Evolutionary conservation across 2,329 filamentous ascomycete species (phyloP), one percentile per base, ranked within the genome.

Genomic region (Calonectria fujianensis): DNA sequence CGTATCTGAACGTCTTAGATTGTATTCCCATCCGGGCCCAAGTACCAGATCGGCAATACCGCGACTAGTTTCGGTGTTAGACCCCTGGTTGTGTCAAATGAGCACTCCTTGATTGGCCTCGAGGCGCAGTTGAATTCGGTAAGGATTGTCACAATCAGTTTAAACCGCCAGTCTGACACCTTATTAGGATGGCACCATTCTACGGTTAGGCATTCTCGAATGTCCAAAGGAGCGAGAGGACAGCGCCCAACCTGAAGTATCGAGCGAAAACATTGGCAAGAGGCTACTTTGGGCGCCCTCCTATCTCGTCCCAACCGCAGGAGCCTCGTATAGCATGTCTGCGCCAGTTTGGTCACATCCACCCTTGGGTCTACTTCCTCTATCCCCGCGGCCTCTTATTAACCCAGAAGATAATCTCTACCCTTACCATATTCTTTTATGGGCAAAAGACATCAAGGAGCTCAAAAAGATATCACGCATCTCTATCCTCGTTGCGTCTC

Each of bases 171-270:
- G 29, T 45, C 59, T 57, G 14, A 59, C 14, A 6, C 32, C 35
- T 3, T 31, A n/a, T 18, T 20, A 75, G 74, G 70, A 75, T 29
- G 66, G 74, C 6, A 51, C 54, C 10, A 63, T 68, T 16, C 29
- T 57, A 7, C 39, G 66, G 18, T 6, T 75, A 4, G 69, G 69
- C 2, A 59, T 63, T 45, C 31, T 72, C n/a, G 41, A 72, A 39
- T 20, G 32, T 11, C 51, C 51, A 32, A 68, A 41, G 14, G 32
- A 29, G 11, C 13, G 14, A 4, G 37, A 10, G 7, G 18, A n/a
- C 13, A 18, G 39, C n/a, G 3, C 20, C 7, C 18, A 32, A 14
- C 16, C 66, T 14, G 14, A 7, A 24, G 4, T 35, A 3, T 10
- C 14, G 11, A 20, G 51, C 16, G 29, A 41, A 48, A 45, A 35